phyloP scores from a whole-genome alignment of 257 asterid genomes.

The Handroanthus guayacan region DNA sequence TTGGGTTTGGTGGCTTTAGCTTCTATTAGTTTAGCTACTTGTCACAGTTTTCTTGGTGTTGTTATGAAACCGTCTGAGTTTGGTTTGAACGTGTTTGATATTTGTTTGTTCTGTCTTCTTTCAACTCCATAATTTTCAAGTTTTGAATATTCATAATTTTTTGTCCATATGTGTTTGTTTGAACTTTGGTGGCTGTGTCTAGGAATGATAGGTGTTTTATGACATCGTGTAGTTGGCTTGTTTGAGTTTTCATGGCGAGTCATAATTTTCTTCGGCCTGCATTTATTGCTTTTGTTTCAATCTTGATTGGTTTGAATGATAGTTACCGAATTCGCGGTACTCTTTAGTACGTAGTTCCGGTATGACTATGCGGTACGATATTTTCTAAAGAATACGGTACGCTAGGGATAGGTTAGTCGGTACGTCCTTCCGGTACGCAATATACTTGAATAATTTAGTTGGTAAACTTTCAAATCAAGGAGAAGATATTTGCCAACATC shows the following conservation, averaged over 20 bases:
- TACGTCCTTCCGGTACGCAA: too few species aligned
- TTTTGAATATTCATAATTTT: not conserved
- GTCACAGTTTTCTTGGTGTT: slow-evolving; percentile 6
- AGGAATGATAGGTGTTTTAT: slow-evolving; percentile 11
- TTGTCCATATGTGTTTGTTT: not conserved
- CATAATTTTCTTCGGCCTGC: slow-evolving; percentile 6
- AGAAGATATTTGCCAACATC: too few species aligned
- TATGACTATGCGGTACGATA: too few species aligned
- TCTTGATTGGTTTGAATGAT: slow-evolving; percentile 1
- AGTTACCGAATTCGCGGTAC: too few species aligned
- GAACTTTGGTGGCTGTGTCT: slow-evolving; percentile 1
- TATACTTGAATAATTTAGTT: too few species aligned
- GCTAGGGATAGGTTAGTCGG: too few species aligned
- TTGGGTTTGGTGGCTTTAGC: slow-evolving; percentile 15
- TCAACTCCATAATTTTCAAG: not conserved
- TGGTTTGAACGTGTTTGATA: slow-evolving; percentile 1
- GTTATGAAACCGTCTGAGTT: not conserved
- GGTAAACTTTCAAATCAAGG: too few species aligned
- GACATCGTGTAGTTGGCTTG: slow-evolving; percentile 29
- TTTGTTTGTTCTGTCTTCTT: not conserved
- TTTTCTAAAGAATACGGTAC: too few species aligned
- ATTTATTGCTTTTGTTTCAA: slow-evolving; percentile 14
- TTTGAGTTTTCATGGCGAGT: slow-evolving; percentile 24
- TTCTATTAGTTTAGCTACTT: slow-evolving; percentile 10
- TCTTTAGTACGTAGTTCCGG: too few species aligned